Conservation (phyloP, 768 basidiomycete genomes). For the Suillus lakei region DNA sequence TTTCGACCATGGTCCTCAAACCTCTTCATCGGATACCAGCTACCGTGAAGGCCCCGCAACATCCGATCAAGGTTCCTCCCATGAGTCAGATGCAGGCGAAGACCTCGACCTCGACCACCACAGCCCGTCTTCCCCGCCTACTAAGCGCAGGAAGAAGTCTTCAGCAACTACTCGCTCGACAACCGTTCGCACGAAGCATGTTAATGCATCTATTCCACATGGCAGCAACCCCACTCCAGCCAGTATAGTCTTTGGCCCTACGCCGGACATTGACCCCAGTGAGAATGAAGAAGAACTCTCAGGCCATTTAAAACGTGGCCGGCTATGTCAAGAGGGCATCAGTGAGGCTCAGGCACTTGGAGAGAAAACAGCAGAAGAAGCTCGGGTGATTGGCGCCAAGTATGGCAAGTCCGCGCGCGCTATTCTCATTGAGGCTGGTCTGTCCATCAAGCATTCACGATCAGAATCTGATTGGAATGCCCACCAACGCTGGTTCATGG, state of each 20-base stretch:
- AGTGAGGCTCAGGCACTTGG: not conserved
- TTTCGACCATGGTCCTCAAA: not conserved
- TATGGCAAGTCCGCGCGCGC: not conserved
- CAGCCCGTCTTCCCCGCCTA: not conserved
- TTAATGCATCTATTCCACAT: not conserved
- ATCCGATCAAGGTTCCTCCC: not conserved
- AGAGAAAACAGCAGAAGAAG: not conserved
- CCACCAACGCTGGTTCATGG: not conserved
- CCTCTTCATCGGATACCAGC: not conserved
- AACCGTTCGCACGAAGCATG: not conserved
- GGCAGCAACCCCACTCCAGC: not conserved
- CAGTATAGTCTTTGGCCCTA: not conserved
- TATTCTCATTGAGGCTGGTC: constrained; percentile 6
- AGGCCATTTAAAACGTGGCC: not conserved
- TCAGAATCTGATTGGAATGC: constrained; percentile 1
- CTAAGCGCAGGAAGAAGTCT: not conserved
- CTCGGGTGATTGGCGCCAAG: not conserved
- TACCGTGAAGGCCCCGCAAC: not conserved
- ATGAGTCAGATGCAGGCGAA: no score
- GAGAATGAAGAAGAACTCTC: not conserved
- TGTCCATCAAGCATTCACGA: not conserved
- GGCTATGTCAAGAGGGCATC: not conserved
- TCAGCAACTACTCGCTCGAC: not conserved
- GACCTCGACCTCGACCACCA: not conserved
- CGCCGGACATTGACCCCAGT: not conserved